A percentile compares a stretch with the other conserved stretches of the same genome.
These are phyloP conservation scores for Agrostemma githago DNA, from an alignment of 148 eudicot genomes.

Conservation along the genomic window DNA sequence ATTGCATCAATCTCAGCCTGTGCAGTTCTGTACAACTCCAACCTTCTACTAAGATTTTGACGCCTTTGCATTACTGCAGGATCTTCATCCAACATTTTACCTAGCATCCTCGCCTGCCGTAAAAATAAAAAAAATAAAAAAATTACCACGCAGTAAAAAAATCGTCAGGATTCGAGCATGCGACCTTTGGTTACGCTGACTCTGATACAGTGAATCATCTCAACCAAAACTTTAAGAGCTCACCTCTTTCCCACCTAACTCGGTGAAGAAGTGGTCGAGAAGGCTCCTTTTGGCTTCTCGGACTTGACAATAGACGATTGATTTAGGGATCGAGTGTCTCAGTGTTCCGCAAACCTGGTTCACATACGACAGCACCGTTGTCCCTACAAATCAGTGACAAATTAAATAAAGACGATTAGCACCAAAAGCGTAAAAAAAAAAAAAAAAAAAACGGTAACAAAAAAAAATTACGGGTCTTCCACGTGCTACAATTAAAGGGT, in stretches of 20 bases:
- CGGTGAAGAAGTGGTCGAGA: neutral
- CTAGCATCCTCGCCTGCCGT: neutral
- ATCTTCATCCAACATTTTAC: slow-evolving; percentile 6
- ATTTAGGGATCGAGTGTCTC: slow-evolving; percentile 80
- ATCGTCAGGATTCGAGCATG: too few species aligned
- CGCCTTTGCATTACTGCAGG: slow-evolving; percentile 6
- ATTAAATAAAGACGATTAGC: neutral
- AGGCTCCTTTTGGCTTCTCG: slow-evolving; percentile 2
- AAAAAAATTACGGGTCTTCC: too few species aligned
- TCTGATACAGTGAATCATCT: too few species aligned
- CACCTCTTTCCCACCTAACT: slow-evolving; percentile 4
- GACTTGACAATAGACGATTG: slow-evolving; percentile 64
- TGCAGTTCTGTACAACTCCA: slow-evolving; percentile 7
- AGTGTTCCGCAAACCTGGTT: slow-evolving; percentile 73
- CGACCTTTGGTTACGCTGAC: too few species aligned
- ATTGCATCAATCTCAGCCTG: slow-evolving; percentile 87
- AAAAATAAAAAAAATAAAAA: too few species aligned
- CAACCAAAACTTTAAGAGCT: too few species aligned
- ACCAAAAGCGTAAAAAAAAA: neutral
- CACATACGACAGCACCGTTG: slow-evolving; percentile 78
- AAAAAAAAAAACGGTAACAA: too few species aligned
- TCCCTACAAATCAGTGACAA: slow-evolving; percentile 34
- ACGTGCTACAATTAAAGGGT: too few species aligned
- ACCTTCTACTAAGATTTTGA: neutral
- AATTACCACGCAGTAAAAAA: neutral